A percentile compares a stretch with the other conserved stretches of the same genome.
These are phyloP conservation scores for Penicillium soppii DNA, from an alignment of 495 filamentous ascomycete species.

Conservation along the genomic window DNA sequence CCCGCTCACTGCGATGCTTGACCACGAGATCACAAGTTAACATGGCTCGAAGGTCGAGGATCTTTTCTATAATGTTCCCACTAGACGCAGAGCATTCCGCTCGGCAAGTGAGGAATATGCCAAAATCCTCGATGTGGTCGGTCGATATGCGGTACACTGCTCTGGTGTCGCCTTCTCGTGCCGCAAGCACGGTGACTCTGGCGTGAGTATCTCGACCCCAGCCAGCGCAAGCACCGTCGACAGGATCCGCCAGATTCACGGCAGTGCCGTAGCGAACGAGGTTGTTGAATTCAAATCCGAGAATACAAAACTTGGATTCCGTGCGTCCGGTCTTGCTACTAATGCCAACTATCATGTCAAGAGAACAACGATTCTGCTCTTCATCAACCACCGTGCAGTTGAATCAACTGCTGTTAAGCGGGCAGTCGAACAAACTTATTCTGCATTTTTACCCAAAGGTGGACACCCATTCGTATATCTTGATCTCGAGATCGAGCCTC, in stretches of 20 bases:
- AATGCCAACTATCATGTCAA: conserved; percentile 98
- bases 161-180: conserved; percentile 87
- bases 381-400: conserved; percentile 98
- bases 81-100: conserved; percentile 82
- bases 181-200: conserved; percentile 91
- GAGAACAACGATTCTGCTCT: conserved; percentile 82
- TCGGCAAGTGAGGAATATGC: conserved; percentile 94
- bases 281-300: conserved; percentile 72
- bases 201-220: conserved; percentile 75
- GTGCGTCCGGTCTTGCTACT: conserved; percentile 74
- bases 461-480: conserved; percentile 95
- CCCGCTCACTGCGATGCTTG: neutral
- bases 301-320: conserved; percentile 80
- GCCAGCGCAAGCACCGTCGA: conserved; percentile 69
- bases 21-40: conserved; percentile 10
- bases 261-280: conserved; percentile 83
- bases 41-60: conserved; percentile 70
- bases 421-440: conserved; percentile 88
- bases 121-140: conserved; percentile 94
- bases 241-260: conserved; percentile 88
- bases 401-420: conserved; percentile 89
- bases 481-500: conserved; percentile 89
- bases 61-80: conserved; percentile 94
- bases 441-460: conserved; percentile 86
- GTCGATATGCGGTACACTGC: conserved; percentile 95